Evolutionary conservation across 306 rosid genomes (phyloP), one percentile per base, ranked within the genome.

Genomic region (Trichosanthes cucumerina): DNA sequence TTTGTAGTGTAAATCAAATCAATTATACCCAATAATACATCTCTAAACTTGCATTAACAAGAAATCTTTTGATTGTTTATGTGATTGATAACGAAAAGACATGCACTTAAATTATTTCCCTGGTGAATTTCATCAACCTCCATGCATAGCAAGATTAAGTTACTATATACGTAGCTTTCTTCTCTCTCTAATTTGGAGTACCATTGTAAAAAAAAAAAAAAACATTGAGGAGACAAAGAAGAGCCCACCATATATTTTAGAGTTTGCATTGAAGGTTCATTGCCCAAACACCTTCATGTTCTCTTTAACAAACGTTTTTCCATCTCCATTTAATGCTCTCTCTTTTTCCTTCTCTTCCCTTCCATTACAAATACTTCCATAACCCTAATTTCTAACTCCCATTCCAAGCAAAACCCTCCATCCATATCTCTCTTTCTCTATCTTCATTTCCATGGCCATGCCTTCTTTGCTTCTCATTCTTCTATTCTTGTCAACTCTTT

Each of bases 221-320:
- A 75, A 54, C 23, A 79, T 39, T 74, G 26, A 28, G 86, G 91
- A 66, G 95, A 88, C 94, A 89, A 83, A 59, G 82, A 87, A 84
- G 90, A 90, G 75, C 88, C 91, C 93, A 80, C 78, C 46, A 63
- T 76, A 84, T 83, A 90, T 87, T 85, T 86, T 74, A 62, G 84
- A 78, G 85, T 90, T 86, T 49, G 82, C 81, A 80, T 81, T 80
- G 63, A 79, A 85, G 87, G 82, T 80, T 86, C 88, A 90, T 84
- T 76, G 79, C 78, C 86, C 86, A 89, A 94, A 92, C 98, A 94
- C 83, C 70, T 84, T 81, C 98, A 95, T 85, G 98, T 95, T 95
- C 97, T 94, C 89, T 88, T 23, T 88, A 65, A 86, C 85, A 85
- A 85, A 86, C 86, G 77, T 77, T 82, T 86, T 76, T 79, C 33